These are phyloP conservation scores for Ceratocystis eucalypticola DNA, from an alignment of 2,329 filamentous ascomycete genomes.

Conservation along the genomic window DNA sequence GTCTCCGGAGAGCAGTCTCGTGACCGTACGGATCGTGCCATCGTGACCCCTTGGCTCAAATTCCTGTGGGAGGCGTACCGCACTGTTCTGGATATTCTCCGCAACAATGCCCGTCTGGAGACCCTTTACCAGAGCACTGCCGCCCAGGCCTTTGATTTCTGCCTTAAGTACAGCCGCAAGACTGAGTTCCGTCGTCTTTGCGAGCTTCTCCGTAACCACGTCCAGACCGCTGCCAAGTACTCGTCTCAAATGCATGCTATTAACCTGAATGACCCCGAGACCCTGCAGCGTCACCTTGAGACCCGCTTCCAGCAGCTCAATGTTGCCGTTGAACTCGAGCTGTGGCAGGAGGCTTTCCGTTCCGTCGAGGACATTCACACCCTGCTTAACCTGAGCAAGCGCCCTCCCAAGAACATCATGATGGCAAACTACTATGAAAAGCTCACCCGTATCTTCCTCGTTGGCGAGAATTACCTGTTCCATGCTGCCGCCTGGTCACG, in stretches of 20 bases:
- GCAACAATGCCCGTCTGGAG: conserved; percentile 96
- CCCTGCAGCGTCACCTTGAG: conserved; percentile 89
- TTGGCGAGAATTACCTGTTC: conserved; percentile 99
- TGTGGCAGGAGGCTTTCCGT: conserved; percentile 99
- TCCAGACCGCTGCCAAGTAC: conserved; percentile 98
- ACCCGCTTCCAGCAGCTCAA: conserved; percentile 98
- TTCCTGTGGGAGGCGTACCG: conserved; percentile 99
- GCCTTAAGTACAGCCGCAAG: conserved; percentile 94
- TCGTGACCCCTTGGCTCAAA: conserved; percentile 98
- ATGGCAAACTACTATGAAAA: conserved; percentile 99
- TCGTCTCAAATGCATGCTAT: conserved; percentile 98
- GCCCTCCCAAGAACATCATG: conserved; percentile 96
- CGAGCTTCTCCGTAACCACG: conserved; percentile 94
- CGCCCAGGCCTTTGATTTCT: conserved; percentile 97
- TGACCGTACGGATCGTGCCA: conserved; percentile 92
- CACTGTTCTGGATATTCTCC: conserved; percentile 93
- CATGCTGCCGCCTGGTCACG: conserved; percentile 94
- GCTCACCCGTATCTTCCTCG: conserved; percentile 93
- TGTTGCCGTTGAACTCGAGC: conserved; percentile 89
- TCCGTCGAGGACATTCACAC: conserved; percentile 99
- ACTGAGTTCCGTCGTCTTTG: conserved; percentile 98
- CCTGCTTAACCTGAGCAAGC: conserved; percentile 92
- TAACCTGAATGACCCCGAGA: conserved; percentile 95
- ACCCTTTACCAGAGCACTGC: conserved; percentile 97
- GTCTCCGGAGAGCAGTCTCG: conserved; percentile 96